These are phyloP conservation scores for Phytopythium cucurbitacearum DNA, from an alignment of 352 stramenopile species.

Conservation along the genomic window DNA sequence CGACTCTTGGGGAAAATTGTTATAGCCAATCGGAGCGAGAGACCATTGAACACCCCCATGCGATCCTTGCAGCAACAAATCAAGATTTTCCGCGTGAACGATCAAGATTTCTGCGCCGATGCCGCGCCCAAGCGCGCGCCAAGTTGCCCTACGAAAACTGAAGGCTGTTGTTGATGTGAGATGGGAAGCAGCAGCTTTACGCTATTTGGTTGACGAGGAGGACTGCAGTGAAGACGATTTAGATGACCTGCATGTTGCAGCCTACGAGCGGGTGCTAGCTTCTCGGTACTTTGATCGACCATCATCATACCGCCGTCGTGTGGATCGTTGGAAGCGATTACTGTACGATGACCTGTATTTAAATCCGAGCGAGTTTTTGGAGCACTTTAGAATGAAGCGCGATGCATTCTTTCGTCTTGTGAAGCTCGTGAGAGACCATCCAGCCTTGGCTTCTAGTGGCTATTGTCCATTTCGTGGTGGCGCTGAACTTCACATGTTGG, in stretches of 20 bases:
- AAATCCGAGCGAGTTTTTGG: background rate
- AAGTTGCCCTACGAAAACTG: too few species aligned
- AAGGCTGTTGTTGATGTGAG: too few species aligned
- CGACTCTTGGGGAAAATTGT: too few species aligned
- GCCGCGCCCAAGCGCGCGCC: too few species aligned
- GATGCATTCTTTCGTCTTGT: background rate
- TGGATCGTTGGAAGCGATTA: background rate
- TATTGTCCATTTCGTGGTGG: constrained; percentile 16
- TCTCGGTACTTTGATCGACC: background rate
- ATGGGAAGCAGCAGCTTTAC: background rate
- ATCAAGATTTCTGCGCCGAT: too few species aligned
- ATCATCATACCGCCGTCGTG: background rate
- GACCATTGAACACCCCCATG: too few species aligned
- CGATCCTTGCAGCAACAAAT: too few species aligned
- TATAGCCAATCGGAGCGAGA: too few species aligned
- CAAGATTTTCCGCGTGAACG: too few species aligned
- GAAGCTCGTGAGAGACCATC: background rate
- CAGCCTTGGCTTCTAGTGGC: constrained; percentile 2
- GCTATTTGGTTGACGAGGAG: background rate
- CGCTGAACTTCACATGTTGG: constrained; percentile 14
- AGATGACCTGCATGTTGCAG: background rate
- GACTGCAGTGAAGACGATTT: background rate
- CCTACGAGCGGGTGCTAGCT: background rate
- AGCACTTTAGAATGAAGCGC: background rate
- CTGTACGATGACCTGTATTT: background rate